Evolutionary conservation across 352 stramenopile species (phyloP).

Genomic region (Phytophthora pini): DNA sequence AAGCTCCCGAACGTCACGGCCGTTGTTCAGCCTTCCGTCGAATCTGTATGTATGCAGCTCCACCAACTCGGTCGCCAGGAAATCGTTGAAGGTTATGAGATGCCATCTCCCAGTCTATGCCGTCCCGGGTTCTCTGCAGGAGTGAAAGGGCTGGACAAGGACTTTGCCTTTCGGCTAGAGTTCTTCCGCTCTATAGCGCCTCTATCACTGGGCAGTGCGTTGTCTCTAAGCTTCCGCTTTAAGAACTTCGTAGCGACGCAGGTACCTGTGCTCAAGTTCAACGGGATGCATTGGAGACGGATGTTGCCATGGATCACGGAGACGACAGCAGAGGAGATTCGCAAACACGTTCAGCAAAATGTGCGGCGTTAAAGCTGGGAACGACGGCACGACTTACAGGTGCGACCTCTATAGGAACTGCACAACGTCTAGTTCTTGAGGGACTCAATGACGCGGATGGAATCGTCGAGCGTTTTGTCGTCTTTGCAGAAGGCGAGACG

Average conservation of each 20-base stretch:
- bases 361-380: conserved; percentile 20
- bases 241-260: conserved; percentile 64
- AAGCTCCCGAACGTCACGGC: conserved; percentile 40
- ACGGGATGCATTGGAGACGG: conserved; percentile 85
- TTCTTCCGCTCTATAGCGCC: conserved; percentile 64
- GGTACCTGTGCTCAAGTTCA: conserved; percentile 83
- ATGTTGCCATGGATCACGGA: conserved; percentile 86
- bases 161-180: conserved; percentile 59
- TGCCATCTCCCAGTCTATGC: conserved; percentile 34
- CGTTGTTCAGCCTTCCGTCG: conserved; percentile 19
- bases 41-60: conserved; percentile 32
- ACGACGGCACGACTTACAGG: conserved; percentile 17
- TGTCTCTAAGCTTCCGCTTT: conserved; percentile 86
- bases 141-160: conserved; percentile 39
- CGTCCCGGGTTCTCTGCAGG: conserved; percentile 10
- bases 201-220: conserved; percentile 61
- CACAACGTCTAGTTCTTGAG: conserved; percentile 40
- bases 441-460: conserved; percentile 81
- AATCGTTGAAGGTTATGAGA: conserved; percentile 41
- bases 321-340: conserved; percentile 53
- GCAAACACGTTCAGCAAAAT: conserved; percentile 48
- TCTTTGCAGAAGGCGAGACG: conserved; percentile 98
- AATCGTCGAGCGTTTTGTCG: conserved; percentile 92
- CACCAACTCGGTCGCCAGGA: conserved; percentile 44
- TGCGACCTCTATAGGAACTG: conserved; percentile 18